Evolutionary conservation across 2,329 filamentous ascomycete species (phyloP).

Genomic region (Albophoma yamanashiensis): DNA sequence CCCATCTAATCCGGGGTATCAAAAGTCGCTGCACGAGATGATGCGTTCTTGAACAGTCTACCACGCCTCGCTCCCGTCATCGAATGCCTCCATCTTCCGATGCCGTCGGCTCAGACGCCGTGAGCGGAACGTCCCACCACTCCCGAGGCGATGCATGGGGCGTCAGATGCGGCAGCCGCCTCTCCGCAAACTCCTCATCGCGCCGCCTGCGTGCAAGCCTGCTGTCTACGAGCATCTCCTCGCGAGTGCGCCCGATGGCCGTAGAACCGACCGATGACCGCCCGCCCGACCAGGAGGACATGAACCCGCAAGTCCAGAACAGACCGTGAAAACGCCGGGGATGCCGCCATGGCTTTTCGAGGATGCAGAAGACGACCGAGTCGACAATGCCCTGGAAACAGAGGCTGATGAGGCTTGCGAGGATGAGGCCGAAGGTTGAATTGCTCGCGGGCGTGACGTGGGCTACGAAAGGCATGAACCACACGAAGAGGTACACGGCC

Average conservation of each 20-base stretch:
- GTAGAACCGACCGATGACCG: constrained; percentile 4
- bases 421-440: constrained; percentile 44
- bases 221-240: constrained; percentile 42
- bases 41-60: not conserved
- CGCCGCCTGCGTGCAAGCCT: constrained; percentile 35
- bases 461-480: constrained; percentile 59
- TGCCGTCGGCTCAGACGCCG: not conserved
- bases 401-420: constrained; percentile 46
- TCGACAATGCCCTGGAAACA: constrained; percentile 58
- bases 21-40: not conserved
- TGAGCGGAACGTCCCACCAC: constrained; percentile 19
- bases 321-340: constrained; percentile 3
- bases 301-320: not conserved
- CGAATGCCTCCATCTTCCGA: not conserved
- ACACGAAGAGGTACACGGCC: constrained; percentile 58
- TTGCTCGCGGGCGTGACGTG: constrained; percentile 37
- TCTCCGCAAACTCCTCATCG: constrained; percentile 32
- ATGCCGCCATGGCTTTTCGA: constrained; percentile 58
- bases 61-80: not conserved
- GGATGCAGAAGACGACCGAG: constrained; percentile 53
- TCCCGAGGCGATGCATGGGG: constrained; percentile 9
- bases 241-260: constrained; percentile 33
- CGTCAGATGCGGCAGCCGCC: constrained; percentile 13
- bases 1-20: not conserved
- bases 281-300: not conserved